phyloP scores from a whole-genome alignment of 192 early-diverging fungal genomes.

The Kappamyces sp. region DNA sequence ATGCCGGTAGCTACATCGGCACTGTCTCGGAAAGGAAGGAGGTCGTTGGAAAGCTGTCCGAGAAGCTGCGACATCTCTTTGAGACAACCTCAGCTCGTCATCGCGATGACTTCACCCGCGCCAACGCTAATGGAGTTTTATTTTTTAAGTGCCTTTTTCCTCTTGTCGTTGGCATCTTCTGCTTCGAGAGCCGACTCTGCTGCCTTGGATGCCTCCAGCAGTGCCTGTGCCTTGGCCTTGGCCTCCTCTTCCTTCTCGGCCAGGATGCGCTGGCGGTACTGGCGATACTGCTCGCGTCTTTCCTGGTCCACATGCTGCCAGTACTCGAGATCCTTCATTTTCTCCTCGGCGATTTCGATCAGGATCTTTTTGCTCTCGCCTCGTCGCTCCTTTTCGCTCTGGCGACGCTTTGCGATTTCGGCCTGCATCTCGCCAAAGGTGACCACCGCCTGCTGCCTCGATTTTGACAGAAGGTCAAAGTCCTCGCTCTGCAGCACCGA shows the following conservation, averaged over 20 bases:
- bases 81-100: not conserved
- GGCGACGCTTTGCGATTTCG: slow-evolving; percentile 20
- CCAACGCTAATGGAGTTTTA: slow-evolving; percentile 6
- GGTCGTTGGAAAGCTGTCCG: too few species aligned
- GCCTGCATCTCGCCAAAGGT: slow-evolving; percentile 26
- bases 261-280: slow-evolving; percentile 29
- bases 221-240: slow-evolving; percentile 21
- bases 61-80: not conserved
- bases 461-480: slow-evolving; percentile 17
- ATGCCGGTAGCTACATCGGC: too few species aligned
- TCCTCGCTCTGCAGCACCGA: slow-evolving; percentile 29
- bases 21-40: too few species aligned
- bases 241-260: slow-evolving; percentile 37
- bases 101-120: too few species aligned
- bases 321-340: slow-evolving; percentile 22
- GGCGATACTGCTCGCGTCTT: slow-evolving; percentile 30
- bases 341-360: slow-evolving; percentile 28
- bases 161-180: slow-evolving; percentile 16
- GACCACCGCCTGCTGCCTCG: slow-evolving; percentile 10
- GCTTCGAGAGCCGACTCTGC: slow-evolving; percentile 34
- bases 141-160: slow-evolving; percentile 33
- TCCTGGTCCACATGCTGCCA: slow-evolving; percentile 21
- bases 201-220: slow-evolving; percentile 30
- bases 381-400: slow-evolving; percentile 37
- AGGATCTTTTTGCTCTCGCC: slow-evolving; percentile 5